Base-by-base conservation (phyloP, 2,329 filamentous ascomycete genomes). In the Graphilbum ipis-grandicollis region DNA sequence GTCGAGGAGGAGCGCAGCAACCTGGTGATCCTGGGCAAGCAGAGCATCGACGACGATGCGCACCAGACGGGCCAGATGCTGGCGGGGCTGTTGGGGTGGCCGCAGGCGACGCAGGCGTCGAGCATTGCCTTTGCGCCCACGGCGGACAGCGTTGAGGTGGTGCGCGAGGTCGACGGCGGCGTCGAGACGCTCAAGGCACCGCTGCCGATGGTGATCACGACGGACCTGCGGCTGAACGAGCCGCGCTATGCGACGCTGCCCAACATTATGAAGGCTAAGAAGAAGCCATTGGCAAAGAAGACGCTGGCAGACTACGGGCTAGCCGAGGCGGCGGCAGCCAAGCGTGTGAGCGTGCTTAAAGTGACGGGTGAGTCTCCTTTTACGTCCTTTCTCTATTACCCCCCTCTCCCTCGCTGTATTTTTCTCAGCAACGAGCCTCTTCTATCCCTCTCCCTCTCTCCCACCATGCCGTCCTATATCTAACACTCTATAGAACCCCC, bases 181-280 rank as follows among this genome's bases (percentile, higher is more conserved):
- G 79, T 82, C 28, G 90, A 96, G 69, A 94, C 86, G 44, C 64
- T 98, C 38, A 70, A 68, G 56, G 76, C 82, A 1, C 82, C 79
- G 64, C 60, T 98, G 58, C 90, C 90, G 0, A 76, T 96, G 75
- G 65, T 98, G 36, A 81, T 98, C 49, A 98, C 90, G 43, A 93
- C 90, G 43, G 90, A 98, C 64, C 58, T 98, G 61, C 66, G 90
- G 36, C 63, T 98, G 56, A 98, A 98, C 54, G 84, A 92, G 71
- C 90, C 90, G 41, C 68, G 90, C 45, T 98, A 93, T 57, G 90
- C 88, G 18, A 93, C 75, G 58, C 58, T 98, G 71, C 88, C 86
- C 35, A 96, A 96, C 56, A 96, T 98, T 46, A 98, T 98, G 90
- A 98, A 96, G 78, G 90, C 90, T 37, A 98, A 98, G 80, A 98